Conservation (phyloP, 768 basidiomycete species). For the Hortiboletus flavorubellus region DNA sequence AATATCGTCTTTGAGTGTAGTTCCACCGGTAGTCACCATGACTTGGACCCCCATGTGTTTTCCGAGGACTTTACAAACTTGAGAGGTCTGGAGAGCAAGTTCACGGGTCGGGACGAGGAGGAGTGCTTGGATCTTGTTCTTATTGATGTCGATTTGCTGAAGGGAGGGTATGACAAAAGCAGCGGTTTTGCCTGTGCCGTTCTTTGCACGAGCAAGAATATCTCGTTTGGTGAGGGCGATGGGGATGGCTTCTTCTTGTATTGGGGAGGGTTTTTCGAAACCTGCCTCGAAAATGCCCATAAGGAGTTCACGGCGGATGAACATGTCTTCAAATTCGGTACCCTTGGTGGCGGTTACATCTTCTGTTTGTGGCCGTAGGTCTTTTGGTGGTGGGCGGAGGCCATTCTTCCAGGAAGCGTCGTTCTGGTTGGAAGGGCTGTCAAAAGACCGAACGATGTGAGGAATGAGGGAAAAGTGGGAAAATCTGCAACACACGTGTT, state of each 20-base stretch:
- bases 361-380: conserved; percentile 92
- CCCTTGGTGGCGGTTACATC: conserved; percentile 95
- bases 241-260: conserved; percentile 99
- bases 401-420: conserved; percentile 64
- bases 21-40: conserved; percentile 99
- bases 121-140: conserved; percentile 90
- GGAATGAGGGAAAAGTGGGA: not conserved
- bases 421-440: conserved; percentile 28
- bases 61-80: conserved; percentile 95
- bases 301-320: conserved; percentile 87
- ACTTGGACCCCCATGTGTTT: conserved; percentile 95
- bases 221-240: conserved; percentile 92
- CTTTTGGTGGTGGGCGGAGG: conserved; percentile 86
- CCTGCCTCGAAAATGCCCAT: conserved; percentile 99
- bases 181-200: conserved; percentile 97
- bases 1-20: conserved; percentile 97
- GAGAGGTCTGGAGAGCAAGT: conserved; percentile 96
- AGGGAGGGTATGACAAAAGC: conserved; percentile 98
- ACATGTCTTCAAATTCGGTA: conserved; percentile 94
- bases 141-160: conserved; percentile 82
- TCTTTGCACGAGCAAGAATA: conserved; percentile 92
- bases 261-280: conserved; percentile 94
- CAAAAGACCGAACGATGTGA: conserved; percentile 3
- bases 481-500: conserved; percentile 21
- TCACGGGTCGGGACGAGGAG: conserved; percentile 98